phyloP scores from a whole-genome alignment of 208 protist species.

The Acanthamoeba royreba region DNA sequence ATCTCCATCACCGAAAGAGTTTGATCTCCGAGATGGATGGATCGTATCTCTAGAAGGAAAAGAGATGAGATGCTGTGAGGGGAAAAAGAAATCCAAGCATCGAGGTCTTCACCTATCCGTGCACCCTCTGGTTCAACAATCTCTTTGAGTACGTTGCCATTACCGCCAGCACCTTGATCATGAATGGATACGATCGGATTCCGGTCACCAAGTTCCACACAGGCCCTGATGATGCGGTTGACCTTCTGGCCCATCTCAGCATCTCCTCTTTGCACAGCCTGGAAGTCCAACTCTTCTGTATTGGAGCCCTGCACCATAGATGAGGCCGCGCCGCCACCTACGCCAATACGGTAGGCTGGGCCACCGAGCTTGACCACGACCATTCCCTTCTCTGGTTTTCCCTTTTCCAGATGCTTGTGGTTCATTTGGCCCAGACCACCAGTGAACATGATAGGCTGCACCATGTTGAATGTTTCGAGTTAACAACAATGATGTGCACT shows the following conservation, averaged over 20 bases:
- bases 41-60: background rate
- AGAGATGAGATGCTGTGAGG: background rate
- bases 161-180: slow-evolving; percentile 78
- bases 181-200: slow-evolving; percentile 84
- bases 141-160: slow-evolving; percentile 81
- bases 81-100: background rate
- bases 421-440: slow-evolving; percentile 79
- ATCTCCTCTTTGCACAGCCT: slow-evolving; percentile 81
- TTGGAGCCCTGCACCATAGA: slow-evolving; percentile 66
- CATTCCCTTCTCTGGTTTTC: slow-evolving; percentile 74
- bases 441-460: slow-evolving; percentile 85
- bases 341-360: slow-evolving; percentile 81
- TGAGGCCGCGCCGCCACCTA: slow-evolving; percentile 80
- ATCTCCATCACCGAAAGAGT: slow-evolving; percentile 79
- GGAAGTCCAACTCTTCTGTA: slow-evolving; percentile 46
- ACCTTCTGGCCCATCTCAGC: slow-evolving; percentile 85
- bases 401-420: slow-evolving; percentile 55
- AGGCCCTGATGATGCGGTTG: slow-evolving; percentile 80
- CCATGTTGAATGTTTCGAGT: background rate
- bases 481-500: background rate
- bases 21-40: slow-evolving; percentile 65
- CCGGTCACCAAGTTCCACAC: slow-evolving; percentile 70
- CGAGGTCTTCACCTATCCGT: slow-evolving; percentile 15
- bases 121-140: slow-evolving; percentile 77
- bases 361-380: slow-evolving; percentile 81